Conservation (phyloP, 2,329 filamentous ascomycete species). For the Nigrospora osmanthi region DNA sequence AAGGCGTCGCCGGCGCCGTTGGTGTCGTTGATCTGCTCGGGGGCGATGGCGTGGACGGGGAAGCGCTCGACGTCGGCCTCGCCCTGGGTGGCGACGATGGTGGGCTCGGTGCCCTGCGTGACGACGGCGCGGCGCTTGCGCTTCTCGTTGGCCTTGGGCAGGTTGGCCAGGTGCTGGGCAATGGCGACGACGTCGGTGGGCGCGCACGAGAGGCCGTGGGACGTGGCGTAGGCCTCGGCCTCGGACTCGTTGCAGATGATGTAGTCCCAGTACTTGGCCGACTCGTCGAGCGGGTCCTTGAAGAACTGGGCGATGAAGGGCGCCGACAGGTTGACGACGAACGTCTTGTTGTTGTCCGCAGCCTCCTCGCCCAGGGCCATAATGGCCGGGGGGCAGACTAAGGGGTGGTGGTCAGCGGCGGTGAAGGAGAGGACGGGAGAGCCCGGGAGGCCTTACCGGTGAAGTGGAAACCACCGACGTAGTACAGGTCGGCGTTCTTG, state of each 20-base stretch:
- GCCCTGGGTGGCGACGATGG: constrained; percentile 72
- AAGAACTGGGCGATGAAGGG: constrained; percentile 97
- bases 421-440: no score
- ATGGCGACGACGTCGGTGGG: constrained; percentile 78
- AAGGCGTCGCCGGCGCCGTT: constrained; percentile 97
- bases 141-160: constrained; percentile 86
- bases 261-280: constrained; percentile 89
- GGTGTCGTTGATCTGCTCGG: constrained; percentile 83
- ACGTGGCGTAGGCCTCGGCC: constrained; percentile 78
- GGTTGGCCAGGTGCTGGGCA: constrained; percentile 73
- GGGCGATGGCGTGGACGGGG: constrained; percentile 71
- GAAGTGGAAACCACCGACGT: constrained; percentile 94
- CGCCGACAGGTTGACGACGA: constrained; percentile 85
- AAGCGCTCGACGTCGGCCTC: constrained; percentile 66
- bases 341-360: constrained; percentile 80
- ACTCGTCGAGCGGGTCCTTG: constrained; percentile 86
- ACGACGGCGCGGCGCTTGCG: constrained; percentile 81
- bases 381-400: constrained; percentile 83
- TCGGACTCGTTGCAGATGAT: constrained; percentile 97
- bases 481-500: constrained; percentile 81
- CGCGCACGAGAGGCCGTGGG: constrained; percentile 56
- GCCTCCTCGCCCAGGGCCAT: constrained; percentile 87
- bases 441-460: constrained; percentile 40
- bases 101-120: constrained; percentile 90
- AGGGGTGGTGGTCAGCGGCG: neutral